Base-by-base conservation (phyloP, 108 stramenopile genomes). In the Chaetoceros tenuissimus region DNA sequence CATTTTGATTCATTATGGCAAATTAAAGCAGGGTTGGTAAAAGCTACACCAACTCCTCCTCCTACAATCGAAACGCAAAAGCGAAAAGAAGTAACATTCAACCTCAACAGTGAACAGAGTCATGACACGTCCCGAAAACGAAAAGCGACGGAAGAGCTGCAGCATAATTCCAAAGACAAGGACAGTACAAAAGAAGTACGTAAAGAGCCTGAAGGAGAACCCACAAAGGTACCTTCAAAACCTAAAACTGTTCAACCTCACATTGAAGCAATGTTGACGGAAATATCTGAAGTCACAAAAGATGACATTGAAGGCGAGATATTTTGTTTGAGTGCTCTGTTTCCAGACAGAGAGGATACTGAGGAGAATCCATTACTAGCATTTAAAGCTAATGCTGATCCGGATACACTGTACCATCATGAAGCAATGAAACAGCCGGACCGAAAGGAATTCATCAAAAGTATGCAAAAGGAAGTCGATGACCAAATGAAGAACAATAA, bases 11-110 rank as follows among this genome's bases (percentile, higher is more conserved):
- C 28, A 27, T 2, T 44, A 16, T 16, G 16, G 10, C 43, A 21
- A 30, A 31, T 52, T 55, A 48, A 52, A 49, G 31, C 24, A 22
- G 8, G 63, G 27, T 28, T 54, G 7, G 29, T 8, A 16, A 28
- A 24, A 8, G 10, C 18, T 8, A 28, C 53, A 16, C 13, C 53
- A 51, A 20, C 16, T 51, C 49, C 10, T 51, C 8, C 20, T 8
- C 16, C 27, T 28, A 5, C 8, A 57, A 43, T 45, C 53, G 2
- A 48, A 31, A 19, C 57, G 54, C 53, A 27, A 16, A 3, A 34
- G n/a, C 3, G 3, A 48, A 8, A 5, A 45, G 17, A 24, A 51
- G 3, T 18, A 28, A 10, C n/a, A 25, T 5, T 28, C 10, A 25
- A 28, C 53, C n/a, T n/a, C n/a, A n/a, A n/a, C n/a, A n/a, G n/a